phyloP scores from a whole-genome alignment of 805 yeast species.

The Lipomyces spencermartinsiae region DNA sequence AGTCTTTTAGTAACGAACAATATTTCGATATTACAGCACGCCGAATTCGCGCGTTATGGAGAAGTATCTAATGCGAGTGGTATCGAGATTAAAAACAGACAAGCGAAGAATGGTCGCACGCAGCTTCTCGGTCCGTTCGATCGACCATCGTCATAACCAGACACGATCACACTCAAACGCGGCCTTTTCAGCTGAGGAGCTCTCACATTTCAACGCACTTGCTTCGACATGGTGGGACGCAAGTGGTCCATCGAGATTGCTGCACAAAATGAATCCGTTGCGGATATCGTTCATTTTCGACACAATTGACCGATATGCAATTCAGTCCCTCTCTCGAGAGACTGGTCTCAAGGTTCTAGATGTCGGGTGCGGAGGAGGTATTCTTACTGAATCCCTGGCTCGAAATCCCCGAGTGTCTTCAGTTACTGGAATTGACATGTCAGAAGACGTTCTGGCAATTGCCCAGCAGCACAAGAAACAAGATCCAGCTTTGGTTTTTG shows the following conservation, averaged over 20 bases:
- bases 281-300: slow-evolving; percentile 85
- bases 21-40: neutral
- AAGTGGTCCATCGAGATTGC: slow-evolving; percentile 87
- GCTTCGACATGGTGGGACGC: slow-evolving; percentile 99
- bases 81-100: neutral
- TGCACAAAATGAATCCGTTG: slow-evolving; percentile 91
- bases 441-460: slow-evolving; percentile 79
- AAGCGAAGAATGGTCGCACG: neutral
- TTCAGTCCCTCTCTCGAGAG: slow-evolving; percentile 71
- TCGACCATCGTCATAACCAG: neutral
- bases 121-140: neutral
- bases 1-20: neutral
- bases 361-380: slow-evolving; percentile 99
- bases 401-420: slow-evolving; percentile 63
- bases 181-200: slow-evolving; percentile 56
- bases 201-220: slow-evolving; percentile 79
- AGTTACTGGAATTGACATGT: slow-evolving; percentile 85
- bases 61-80: neutral
- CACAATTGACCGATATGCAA: slow-evolving; percentile 60
- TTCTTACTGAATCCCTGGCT: slow-evolving; percentile 84
- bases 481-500: slow-evolving; percentile 64
- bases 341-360: slow-evolving; percentile 72
- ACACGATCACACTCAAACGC: slow-evolving; percentile 12
- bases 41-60: neutral
- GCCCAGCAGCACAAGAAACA: slow-evolving; percentile 70